phyloP scores from a whole-genome alignment of 495 filamentous ascomycete species.

The Penicillium ucsense region DNA sequence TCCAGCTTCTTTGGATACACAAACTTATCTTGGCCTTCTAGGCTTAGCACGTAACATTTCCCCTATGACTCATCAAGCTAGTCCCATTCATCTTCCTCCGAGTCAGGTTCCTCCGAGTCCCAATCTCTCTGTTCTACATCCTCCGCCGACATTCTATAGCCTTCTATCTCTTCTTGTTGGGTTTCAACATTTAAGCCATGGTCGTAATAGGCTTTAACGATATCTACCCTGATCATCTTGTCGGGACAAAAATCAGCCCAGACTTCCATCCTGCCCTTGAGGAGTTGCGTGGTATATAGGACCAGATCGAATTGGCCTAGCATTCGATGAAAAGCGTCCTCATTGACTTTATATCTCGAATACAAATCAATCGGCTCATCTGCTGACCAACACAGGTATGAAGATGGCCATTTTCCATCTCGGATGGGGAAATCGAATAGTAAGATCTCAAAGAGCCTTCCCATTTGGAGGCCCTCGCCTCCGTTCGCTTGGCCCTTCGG shows the following conservation, averaged over 20 bases:
- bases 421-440: not conserved
- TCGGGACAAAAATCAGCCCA: not conserved
- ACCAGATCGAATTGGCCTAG: not conserved
- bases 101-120: not conserved
- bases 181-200: not conserved
- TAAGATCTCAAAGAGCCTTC: constrained; percentile 6
- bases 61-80: not conserved
- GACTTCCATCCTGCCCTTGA: not conserved
- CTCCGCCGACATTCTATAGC: not conserved
- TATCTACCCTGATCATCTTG: not conserved
- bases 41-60: too few species aligned
- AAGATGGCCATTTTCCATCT: not conserved
- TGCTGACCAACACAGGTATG: constrained; percentile 1
- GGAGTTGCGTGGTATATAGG: not conserved
- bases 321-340: constrained; percentile 1
- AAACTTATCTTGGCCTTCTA: too few species aligned
- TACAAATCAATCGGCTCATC: not conserved
- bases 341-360: not conserved
- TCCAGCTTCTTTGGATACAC: too few species aligned
- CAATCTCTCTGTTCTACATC: not conserved
- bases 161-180: not conserved
- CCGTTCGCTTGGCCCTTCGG: not conserved
- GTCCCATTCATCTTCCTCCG: not conserved
- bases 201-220: not conserved
- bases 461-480: constrained; percentile 6